Conservation (phyloP, 164 flowering plant genomes). For the Platanus orientalis region DNA sequence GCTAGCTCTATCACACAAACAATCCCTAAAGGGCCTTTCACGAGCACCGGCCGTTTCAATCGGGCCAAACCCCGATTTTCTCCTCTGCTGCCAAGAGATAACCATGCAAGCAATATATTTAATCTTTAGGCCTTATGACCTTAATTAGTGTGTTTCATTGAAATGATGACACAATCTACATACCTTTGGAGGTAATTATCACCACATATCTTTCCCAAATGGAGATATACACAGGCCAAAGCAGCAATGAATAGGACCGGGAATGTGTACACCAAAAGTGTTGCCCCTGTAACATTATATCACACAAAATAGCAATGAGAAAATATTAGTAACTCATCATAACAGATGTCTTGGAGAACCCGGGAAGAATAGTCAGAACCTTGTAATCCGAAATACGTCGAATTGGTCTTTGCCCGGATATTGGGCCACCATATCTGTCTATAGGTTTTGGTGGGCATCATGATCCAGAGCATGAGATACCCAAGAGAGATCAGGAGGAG, state of each 20-base stretch:
- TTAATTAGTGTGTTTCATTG: too few relatives aligned
- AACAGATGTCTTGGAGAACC: too few relatives aligned
- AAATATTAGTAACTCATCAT: not conserved
- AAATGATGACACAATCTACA: not conserved
- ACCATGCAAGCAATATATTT: not conserved
- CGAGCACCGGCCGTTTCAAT: slow-evolving; percentile 49
- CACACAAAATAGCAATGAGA: not conserved
- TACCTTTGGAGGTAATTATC: slow-evolving; percentile 23
- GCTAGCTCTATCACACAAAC: slow-evolving; percentile 51
- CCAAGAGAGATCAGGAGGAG: slow-evolving; percentile 37
- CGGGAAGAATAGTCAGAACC: slow-evolving; percentile 27
- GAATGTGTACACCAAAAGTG: slow-evolving; percentile 38
- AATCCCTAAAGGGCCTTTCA: slow-evolving; percentile 76
- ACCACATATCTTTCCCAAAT: slow-evolving; percentile 38
- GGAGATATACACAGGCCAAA: slow-evolving; percentile 61
- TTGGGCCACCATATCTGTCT: slow-evolving; percentile 31
- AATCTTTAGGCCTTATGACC: not conserved
- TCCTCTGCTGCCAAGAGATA: slow-evolving; percentile 6
- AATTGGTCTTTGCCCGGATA: slow-evolving; percentile 24
- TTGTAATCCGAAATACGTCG: slow-evolving; percentile 55
- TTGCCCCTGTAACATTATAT: slow-evolving; percentile 28
- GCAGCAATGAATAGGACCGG: slow-evolving; percentile 52
- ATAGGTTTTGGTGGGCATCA: slow-evolving; percentile 52
- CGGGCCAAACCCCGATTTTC: slow-evolving; percentile 1
- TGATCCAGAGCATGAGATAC: slow-evolving; percentile 45